A percentile compares a stretch with the other conserved stretches of the same genome.
Conservation (phyloP, 139 green algal species). For the Chlamydomonas schloesseri region DNA sequence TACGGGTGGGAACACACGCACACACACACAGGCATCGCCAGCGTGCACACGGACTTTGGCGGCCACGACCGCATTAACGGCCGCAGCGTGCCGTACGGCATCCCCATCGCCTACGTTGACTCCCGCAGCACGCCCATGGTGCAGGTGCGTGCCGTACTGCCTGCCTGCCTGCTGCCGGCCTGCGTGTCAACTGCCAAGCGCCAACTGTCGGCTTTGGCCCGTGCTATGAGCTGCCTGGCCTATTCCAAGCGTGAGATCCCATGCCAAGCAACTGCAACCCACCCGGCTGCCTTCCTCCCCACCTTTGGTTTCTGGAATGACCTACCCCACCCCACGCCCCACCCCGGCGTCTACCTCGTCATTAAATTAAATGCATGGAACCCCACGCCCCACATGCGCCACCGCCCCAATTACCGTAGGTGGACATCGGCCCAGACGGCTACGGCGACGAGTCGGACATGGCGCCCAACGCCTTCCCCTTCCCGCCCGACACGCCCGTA, state of each 20-base stretch:
- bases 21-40: neutral
- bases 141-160: neutral
- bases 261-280: too few species aligned
- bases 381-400: neutral
- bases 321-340: too few species aligned
- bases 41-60: neutral
- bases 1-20: too few species aligned
- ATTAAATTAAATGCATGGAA: too few species aligned
- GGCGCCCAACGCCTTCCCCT: neutral
- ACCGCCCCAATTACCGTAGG: neutral
- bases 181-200: too few species aligned
- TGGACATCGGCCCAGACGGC: neutral
- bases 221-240: too few species aligned
- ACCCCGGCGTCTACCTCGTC: too few species aligned
- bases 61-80: neutral
- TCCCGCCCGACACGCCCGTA: neutral
- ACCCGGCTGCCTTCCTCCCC: too few species aligned
- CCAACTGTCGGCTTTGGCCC: too few species aligned
- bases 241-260: too few species aligned
- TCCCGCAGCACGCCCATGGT: neutral
- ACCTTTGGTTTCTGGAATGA: too few species aligned
- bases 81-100: neutral
- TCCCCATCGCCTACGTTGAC: neutral
- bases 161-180: too few species aligned
- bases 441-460: neutral